These are phyloP conservation scores for Pezicula neosporulosa DNA, from an alignment of 2,329 filamentous ascomycete genomes.

Conservation along the genomic window DNA sequence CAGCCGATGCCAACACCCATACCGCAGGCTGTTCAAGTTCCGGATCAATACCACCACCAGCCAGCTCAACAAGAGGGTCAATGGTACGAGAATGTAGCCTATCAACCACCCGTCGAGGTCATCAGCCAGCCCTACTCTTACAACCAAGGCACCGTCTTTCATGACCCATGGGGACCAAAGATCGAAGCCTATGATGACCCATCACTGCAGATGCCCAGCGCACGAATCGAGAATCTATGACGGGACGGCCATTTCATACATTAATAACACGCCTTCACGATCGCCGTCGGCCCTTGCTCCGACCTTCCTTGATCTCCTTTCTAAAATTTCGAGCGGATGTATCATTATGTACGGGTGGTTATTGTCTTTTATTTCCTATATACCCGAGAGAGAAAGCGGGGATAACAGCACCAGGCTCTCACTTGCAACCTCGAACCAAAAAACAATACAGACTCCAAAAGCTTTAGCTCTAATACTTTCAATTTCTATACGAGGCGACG, in stretches of 20 bases:
- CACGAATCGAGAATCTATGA: slow-evolving; percentile 54
- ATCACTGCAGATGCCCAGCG: slow-evolving; percentile 56
- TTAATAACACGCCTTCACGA: not conserved
- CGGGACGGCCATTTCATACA: not conserved
- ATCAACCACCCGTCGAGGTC: slow-evolving; percentile 55
- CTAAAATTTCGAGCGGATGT: slow-evolving; percentile 14
- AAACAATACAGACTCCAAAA: slow-evolving; percentile 2
- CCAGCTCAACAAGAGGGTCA: slow-evolving; percentile 40
- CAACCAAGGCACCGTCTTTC: slow-evolving; percentile 45
- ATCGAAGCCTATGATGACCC: slow-evolving; percentile 52
- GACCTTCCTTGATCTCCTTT: slow-evolving; percentile 9
- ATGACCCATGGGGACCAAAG: slow-evolving; percentile 52
- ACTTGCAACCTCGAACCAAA: slow-evolving; percentile 2
- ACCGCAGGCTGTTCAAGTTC: slow-evolving; percentile 28
- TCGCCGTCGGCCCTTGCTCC: not conserved
- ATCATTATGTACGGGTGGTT: slow-evolving; percentile 15
- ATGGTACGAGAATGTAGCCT: slow-evolving; percentile 49
- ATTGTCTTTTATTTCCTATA: slow-evolving; percentile 1
- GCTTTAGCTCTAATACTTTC: slow-evolving; percentile 3
- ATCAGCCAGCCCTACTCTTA: slow-evolving; percentile 50
- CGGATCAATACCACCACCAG: slow-evolving; percentile 36
- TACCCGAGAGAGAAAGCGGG: slow-evolving; percentile 19
- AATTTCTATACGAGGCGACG: not conserved
- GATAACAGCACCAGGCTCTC: slow-evolving; percentile 21
- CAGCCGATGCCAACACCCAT: slow-evolving; percentile 24